A percentile compares a stretch with the other conserved stretches of the same genome.
These are phyloP conservation scores for Rhodomyrtus psidioides DNA, from an alignment of 441 rosid genomes.

Conservation along the genomic window DNA sequence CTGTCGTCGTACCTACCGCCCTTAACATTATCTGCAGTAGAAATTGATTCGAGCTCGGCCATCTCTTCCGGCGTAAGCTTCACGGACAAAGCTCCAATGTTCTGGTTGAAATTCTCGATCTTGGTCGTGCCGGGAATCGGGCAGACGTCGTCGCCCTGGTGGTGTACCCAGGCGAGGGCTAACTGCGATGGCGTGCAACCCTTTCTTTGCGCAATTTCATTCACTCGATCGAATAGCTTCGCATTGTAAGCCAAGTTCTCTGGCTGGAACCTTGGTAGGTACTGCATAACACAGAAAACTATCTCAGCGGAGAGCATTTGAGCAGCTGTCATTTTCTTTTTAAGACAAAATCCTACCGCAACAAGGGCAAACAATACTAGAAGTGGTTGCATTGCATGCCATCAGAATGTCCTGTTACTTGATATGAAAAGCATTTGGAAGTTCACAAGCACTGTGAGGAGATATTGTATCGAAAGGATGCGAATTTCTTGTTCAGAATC, in stretches of 20 bases:
- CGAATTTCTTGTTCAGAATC: not conserved
- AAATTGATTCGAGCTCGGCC: not conserved
- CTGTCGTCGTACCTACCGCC: not conserved
- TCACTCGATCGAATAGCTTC: slow-evolving; percentile 4
- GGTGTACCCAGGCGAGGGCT: not conserved
- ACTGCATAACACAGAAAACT: not conserved
- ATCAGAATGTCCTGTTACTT: not conserved
- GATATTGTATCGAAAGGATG: not conserved
- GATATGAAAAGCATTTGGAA: not conserved
- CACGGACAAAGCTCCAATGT: not conserved
- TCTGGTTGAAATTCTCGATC: not conserved
- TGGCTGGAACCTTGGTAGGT: slow-evolving; percentile 5
- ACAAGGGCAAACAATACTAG: not conserved
- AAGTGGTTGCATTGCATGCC: not conserved
- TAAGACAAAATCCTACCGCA: not conserved
- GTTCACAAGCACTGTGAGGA: not conserved
- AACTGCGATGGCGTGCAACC: not conserved
- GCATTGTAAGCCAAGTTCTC: slow-evolving; percentile 6
- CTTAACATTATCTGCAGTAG: not conserved
- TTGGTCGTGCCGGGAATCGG: not conserved
- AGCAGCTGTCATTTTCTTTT: not conserved
- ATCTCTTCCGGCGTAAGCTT: not conserved
- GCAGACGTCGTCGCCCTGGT: not conserved
- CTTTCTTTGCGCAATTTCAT: not conserved
- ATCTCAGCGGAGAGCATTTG: not conserved